Evolutionary conservation across 2,329 filamentous ascomycete species (phyloP).

Genomic region (Fusarium brachygibbosum): DNA sequence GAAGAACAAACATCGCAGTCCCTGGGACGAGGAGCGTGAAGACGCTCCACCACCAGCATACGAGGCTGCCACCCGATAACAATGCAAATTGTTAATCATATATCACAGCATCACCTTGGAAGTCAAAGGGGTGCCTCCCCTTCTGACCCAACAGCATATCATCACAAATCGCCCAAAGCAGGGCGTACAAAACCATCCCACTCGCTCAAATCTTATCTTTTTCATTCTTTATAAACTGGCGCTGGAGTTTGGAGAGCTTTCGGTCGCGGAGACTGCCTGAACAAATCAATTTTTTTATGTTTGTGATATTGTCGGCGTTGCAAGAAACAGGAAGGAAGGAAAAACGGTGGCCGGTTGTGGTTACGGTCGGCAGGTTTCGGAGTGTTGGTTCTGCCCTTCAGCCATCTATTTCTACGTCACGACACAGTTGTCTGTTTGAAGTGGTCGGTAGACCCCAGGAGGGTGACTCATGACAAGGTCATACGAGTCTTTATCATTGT

Average conservation of each 20-base stretch:
- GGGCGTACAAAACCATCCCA: conserved; percentile 21
- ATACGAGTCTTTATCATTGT: conserved; percentile 31
- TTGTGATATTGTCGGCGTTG: conserved; percentile 44
- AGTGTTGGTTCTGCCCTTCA: conserved; percentile 28
- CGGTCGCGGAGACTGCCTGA: conserved; percentile 30
- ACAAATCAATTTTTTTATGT: conserved; percentile 31
- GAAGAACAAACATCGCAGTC: conserved; percentile 66
- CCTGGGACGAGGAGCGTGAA: conserved; percentile 67
- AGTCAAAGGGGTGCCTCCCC: not conserved
- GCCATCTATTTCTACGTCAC: conserved; percentile 32
- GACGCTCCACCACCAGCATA: conserved; percentile 73
- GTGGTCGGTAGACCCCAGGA: conserved; percentile 32
- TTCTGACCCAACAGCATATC: not conserved
- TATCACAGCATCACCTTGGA: not conserved
- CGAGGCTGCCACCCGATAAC: conserved; percentile 62
- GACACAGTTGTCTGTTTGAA: conserved; percentile 32
- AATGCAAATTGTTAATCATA: conserved; percentile 27
- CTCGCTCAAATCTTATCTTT: conserved; percentile 35
- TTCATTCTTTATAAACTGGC: conserved; percentile 39
- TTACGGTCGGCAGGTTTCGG: conserved; percentile 35
- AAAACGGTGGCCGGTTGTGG: conserved; percentile 42
- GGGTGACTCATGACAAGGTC: conserved; percentile 36
- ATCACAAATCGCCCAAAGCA: not conserved
- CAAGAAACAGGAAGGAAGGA: conserved; percentile 26
- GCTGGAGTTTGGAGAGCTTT: conserved; percentile 41